Percentiles rank a stretch among this genome's conserved stretches.
phyloP scores from a whole-genome alignment of 768 basidiomycete genomes.

The Psilocybe sp. region DNA sequence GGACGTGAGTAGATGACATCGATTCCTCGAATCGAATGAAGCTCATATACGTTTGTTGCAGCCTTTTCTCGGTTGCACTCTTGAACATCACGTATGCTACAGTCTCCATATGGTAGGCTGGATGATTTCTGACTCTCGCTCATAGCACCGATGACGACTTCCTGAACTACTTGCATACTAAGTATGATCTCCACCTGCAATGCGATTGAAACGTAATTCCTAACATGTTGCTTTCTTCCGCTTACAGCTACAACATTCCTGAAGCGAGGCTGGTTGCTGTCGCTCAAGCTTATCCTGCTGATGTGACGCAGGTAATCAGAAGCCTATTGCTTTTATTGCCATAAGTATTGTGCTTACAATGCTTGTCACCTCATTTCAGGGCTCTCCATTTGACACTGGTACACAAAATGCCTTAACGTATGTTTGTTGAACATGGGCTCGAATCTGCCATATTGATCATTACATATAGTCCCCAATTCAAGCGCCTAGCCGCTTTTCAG shows the following conservation, averaged over 20 bases:
- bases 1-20: constrained; percentile 17
- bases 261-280: no score
- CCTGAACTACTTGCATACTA: constrained; percentile 10
- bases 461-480: constrained; percentile 33
- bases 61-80: constrained; percentile 17
- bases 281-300: no score
- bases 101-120: neutral
- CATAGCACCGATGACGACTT: constrained; percentile 26
- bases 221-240: constrained; percentile 7
- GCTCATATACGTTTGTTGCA: no score
- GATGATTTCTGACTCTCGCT: constrained; percentile 15
- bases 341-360: no score
- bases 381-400: constrained; percentile 20
- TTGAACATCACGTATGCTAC: constrained; percentile 19
- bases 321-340: no score
- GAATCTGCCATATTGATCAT: no score
- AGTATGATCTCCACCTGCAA: constrained; percentile 2
- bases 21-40: no score
- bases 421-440: no score
- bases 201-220: constrained; percentile 8
- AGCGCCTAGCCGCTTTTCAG: constrained; percentile 44
- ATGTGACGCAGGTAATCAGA: no score
- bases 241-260: constrained; percentile 17
- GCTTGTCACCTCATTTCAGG: no score
- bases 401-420: constrained; percentile 17